Evolutionary conservation across 805 yeast species (phyloP), one percentile per base, ranked within the genome.

Genomic region (Metschnikowia anglica): DNA sequence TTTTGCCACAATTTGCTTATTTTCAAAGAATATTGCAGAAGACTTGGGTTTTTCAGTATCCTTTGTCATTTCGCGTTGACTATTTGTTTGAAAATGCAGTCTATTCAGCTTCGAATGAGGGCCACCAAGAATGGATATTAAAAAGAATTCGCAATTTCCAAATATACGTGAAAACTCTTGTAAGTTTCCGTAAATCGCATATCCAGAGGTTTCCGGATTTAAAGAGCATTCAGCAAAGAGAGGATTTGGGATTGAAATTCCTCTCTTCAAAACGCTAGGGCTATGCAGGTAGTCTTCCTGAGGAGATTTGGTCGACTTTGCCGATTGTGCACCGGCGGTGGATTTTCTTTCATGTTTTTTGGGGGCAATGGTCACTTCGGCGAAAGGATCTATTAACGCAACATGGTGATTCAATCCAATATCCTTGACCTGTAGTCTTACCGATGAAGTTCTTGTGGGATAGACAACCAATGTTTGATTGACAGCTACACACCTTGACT

Each of bases 291-390:
- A 4, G 44, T 54, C 66, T 42, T 68, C 65, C n/a, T 15, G 30
- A 1, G 37, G 9, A 12, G 47, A 28, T 21, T 43, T 47, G 13
- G 34, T 34, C 15, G 59, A 25, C 51, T 51, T 55, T 13, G 60
- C 34, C 48, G 65, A 44, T 20, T 51, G 58, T 1, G 53, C 43
- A 1, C 55, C 39, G 13, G 37, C 16, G 2, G 32, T 19, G 18
- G 56, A 43, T 31, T 60, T 60, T 43, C 60, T 62, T 25, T 51
- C 61, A 43, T 62, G 47, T 7, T 55, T 54, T 38, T 63, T 68
- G 3, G 98, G 97, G 5, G 95, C 88, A 21, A 91, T 81, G 43
- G 84, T 76, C 11, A 87, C 75, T 51, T 86, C 88, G 16, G 89
- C 77, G 44, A 76, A 76, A 0, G 85, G 80, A 2, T 81, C 70